phyloP scores from a whole-genome alignment of 192 early-diverging fungal genomes.

The Linnemannia elongata region DNA sequence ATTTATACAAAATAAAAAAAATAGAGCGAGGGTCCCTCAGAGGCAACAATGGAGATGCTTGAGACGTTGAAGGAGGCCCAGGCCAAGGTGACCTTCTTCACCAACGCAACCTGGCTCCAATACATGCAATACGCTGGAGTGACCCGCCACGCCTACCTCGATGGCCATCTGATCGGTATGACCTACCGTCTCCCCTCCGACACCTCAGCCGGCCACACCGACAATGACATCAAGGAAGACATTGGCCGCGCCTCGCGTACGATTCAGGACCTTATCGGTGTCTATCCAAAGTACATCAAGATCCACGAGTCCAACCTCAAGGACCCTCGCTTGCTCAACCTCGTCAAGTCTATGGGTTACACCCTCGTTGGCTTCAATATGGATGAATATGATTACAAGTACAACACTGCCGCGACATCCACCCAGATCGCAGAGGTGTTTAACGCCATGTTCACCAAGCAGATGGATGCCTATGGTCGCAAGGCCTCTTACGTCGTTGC shows the following conservation, averaged over 20 bases:
- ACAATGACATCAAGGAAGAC: conserved; percentile 52
- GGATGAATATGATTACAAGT: conserved; percentile 60
- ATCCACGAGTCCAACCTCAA: conserved; percentile 56
- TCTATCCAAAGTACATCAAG: conserved; percentile 59
- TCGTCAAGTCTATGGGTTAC: conserved; percentile 54
- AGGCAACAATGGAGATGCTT: conserved; percentile 61
- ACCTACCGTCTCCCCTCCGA: conserved; percentile 61
- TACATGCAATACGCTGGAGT: conserved; percentile 63
- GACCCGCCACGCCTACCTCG: conserved; percentile 60
- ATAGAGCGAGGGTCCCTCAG: conserved; percentile 62
- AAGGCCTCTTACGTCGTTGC: conserved; percentile 59
- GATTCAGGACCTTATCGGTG: conserved; percentile 61
- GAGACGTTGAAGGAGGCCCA: conserved; percentile 56
- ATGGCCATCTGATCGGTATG: conserved; percentile 66
- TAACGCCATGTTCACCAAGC: conserved; percentile 51
- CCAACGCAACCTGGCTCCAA: conserved; percentile 63
- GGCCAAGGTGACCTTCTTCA: conserved; percentile 61
- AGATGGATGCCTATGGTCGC: conserved; percentile 58
- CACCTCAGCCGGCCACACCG: conserved; percentile 42
- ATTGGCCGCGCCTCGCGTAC: conserved; percentile 55
- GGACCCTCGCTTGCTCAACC: conserved; percentile 46
- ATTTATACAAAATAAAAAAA: not conserved
- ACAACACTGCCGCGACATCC: conserved; percentile 41
- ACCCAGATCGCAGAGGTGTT: conserved; percentile 53
- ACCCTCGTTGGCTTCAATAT: conserved; percentile 59